Evolutionary conservation across 495 filamentous ascomycete genomes (phyloP), one percentile per base, ranked within the genome.

Genomic region (Aspergillus cristatus): DNA sequence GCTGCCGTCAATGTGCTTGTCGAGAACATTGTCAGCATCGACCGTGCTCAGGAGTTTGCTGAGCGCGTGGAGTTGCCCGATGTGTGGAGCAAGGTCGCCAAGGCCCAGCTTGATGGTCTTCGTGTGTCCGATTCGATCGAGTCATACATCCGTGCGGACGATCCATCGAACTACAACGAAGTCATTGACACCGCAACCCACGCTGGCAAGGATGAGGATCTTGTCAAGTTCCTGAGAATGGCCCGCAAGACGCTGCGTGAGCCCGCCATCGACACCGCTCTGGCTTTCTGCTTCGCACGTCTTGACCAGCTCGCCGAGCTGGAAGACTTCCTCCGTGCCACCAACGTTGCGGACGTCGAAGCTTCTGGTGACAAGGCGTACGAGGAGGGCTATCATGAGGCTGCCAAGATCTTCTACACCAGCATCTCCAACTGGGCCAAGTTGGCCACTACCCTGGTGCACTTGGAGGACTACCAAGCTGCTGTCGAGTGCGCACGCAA

Each of bases 391-490:
- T 84, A 82, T 55, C 86, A 95, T 54, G 82, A 95, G 65, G 93
- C 93, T 16, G 86, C 93, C 42, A 99, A 99, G 75, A 97, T 97
- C 54, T 97, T 99, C 73, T 99, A 80, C 65, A 85, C 79, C 35
- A 96, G 84, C 70, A 94, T 99, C 62, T 96, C 90, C 24, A 99
- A 99, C 72, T 99, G 93, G 93, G 91, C 93, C 40, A 97, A 97
- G 70, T 78, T 99, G 45, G 91, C 93, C 3, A 96, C 93, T 10
- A 97, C 93, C 17, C 70, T 96, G 41, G 93, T 99, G 14, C 90
- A 96, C 59, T 75, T 99, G 6, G 83, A 82, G 51, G 93, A 99
- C 37, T 96, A 99, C 67, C 93, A 99, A 59, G 87, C 88, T 38
- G 93, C 93, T 18, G 93, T 99, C 24, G 93, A 99, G 63, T 97